Evolutionary conservation across 2,329 filamentous ascomycete genomes (phyloP).

Genomic region (Monosporascus sp.): DNA sequence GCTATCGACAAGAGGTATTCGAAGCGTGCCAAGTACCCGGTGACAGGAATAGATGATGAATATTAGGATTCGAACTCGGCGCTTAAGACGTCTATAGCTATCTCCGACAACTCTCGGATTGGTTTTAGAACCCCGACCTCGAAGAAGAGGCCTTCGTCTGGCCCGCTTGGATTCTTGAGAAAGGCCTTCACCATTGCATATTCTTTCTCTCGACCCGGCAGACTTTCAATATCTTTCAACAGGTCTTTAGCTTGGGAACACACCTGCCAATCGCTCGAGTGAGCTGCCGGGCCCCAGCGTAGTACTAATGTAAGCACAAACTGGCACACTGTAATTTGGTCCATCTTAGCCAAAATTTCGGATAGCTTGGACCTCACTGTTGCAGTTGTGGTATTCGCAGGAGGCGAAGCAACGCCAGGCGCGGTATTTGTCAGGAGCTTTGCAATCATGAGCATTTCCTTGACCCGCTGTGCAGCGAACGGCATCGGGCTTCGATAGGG

Average conservation of each 20-base stretch:
- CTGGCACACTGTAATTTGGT: conserved; percentile 49
- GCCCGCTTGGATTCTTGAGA: conserved; percentile 33
- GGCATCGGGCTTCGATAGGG: conserved; percentile 45
- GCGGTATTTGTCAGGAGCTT: conserved; percentile 47
- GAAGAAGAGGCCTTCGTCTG: conserved; percentile 41
- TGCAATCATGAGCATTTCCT: conserved; percentile 44
- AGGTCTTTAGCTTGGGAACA: conserved; percentile 38
- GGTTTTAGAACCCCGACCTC: conserved; percentile 42
- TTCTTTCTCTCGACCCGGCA: conserved; percentile 41
- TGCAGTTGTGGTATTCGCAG: conserved; percentile 11
- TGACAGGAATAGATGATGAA: background rate
- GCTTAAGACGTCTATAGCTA: conserved; percentile 39
- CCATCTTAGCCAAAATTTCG: conserved; percentile 35
- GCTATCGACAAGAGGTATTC: conserved; percentile 6
- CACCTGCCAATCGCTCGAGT: conserved; percentile 42
- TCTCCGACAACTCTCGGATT: conserved; percentile 38
- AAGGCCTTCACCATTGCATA: conserved; percentile 38
- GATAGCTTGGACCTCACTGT: conserved; percentile 8
- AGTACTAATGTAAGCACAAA: conserved; percentile 44
- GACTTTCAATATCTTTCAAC: conserved; percentile 42
- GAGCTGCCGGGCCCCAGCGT: conserved; percentile 34
- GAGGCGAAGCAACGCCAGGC: conserved; percentile 22
- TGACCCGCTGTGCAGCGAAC: conserved; percentile 45
- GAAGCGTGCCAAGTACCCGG: background rate
- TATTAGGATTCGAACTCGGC: conserved; percentile 30